Evolutionary conservation across 495 filamentous ascomycete genomes (phyloP), one percentile per base, ranked within the genome.

Genomic region (Rhizodiscina lignyota): DNA sequence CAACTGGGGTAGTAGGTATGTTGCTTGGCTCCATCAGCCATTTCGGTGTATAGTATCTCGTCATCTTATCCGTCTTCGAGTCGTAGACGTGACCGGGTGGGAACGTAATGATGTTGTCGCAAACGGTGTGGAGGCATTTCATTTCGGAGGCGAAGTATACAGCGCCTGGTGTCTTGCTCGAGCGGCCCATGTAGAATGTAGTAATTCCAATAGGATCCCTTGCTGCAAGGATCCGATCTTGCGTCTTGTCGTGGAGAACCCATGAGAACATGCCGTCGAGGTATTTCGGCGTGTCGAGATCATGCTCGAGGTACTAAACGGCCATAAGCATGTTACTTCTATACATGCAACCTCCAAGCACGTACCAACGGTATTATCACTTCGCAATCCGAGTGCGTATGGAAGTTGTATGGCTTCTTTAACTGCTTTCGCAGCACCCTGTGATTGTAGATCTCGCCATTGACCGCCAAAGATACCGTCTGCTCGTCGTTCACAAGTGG

Each of bases 381-480:
- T 61, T 97, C 89, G 60, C 89, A 97, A 47, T 97, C 89, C 21
- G 86, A 94, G 52, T 89, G 78, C 34, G 89, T 97, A 73, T 91
- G 92, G 70, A 94, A 97, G 58, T 79, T 73, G 57, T 92, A 87
- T 18, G 77, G 71, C 17, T 59, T 62, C 58, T 81, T 81, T 51
- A 94, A 59, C 41, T 60, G 63, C 60, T 94, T 94, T 43, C 89
- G 75, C 45, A 97, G 63, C 45, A 94, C 70, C 43, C 85, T 75
- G 62, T 97, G 89, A 72, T 97, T 97, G 68, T 97, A 97, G 56
- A 97, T 97, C 60, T 97, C 89, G 60, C 89, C 89, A 60, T 97
- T 97, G 74, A 94, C 89, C 39, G 89, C 89, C 33, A 97, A 71
- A 38, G 84, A 75, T 43, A 97, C 74, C 41, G 70, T 78, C 36